Conservation (phyloP, 2,329 filamentous ascomycete genomes). For the Talaromyces marneffei region DNA sequence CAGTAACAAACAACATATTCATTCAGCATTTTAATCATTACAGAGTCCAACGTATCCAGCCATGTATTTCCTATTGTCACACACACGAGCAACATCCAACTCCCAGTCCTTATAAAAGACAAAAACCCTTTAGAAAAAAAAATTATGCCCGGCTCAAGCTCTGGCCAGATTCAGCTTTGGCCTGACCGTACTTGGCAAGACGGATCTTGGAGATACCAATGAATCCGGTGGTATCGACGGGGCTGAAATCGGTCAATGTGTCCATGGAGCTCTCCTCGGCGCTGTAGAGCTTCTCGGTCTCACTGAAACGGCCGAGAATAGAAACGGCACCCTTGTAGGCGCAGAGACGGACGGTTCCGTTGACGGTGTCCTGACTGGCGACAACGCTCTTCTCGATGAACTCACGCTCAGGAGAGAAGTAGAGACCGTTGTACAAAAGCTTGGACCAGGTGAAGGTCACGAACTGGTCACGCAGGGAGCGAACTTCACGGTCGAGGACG, state of each 20-base stretch:
- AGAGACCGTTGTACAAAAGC: slow-evolving; percentile 56
- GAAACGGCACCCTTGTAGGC: slow-evolving; percentile 61
- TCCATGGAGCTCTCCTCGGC: slow-evolving; percentile 65
- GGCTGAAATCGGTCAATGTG: slow-evolving; percentile 62
- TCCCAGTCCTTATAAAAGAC: slow-evolving; percentile 1
- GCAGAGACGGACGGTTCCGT: slow-evolving; percentile 57
- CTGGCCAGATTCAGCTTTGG: slow-evolving; percentile 34
- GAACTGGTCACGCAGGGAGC: slow-evolving; percentile 65
- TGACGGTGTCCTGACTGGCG: slow-evolving; percentile 50
- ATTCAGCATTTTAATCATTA: slow-evolving; percentile 12
- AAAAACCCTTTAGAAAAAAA: background rate
- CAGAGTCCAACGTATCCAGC: slow-evolving; percentile 5
- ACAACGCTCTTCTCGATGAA: slow-evolving; percentile 62
- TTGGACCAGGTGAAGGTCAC: slow-evolving; percentile 60
- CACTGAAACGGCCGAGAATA: slow-evolving; percentile 48
- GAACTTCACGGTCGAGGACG: slow-evolving; percentile 62
- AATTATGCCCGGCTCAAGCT: slow-evolving; percentile 15
- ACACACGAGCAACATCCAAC: slow-evolving; percentile 7
- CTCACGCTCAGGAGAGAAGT: slow-evolving; percentile 66
- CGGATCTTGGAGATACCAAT: slow-evolving; percentile 35
- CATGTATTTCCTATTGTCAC: slow-evolving; percentile 7
- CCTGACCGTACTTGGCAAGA: slow-evolving; percentile 36
- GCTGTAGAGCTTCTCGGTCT: slow-evolving; percentile 66
- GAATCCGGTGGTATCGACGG: slow-evolving; percentile 61
- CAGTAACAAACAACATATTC: background rate